Percentiles rank a stretch among this genome's conserved stretches.
These are phyloP conservation scores for Trichocladium uniseriatum DNA, from an alignment of 495 filamentous ascomycete genomes.

Conservation along the genomic window DNA sequence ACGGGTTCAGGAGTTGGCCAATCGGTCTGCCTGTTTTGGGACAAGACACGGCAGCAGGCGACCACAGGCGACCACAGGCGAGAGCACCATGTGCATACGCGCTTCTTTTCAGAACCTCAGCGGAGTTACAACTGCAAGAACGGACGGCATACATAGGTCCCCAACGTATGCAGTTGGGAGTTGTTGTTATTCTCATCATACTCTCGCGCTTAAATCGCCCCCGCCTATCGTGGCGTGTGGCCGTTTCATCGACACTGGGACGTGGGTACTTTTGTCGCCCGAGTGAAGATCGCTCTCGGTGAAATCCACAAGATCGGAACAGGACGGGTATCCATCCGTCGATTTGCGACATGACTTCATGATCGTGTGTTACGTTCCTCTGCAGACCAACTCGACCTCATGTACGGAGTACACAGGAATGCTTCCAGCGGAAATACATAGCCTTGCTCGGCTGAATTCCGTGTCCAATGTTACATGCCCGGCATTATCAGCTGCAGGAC, in stretches of 20 bases:
- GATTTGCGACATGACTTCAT: neutral
- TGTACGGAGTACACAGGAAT: no score
- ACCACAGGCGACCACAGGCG: no score
- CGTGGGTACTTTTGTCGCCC: neutral
- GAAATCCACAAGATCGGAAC: neutral
- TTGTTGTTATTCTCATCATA: no score
- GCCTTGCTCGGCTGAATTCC: conserved; percentile 1
- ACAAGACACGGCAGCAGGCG: neutral
- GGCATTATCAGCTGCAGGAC: neutral
- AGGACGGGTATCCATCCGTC: neutral
- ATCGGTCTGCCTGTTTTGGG: neutral
- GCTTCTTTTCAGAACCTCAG: neutral
- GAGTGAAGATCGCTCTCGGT: neutral
- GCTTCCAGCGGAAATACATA: no score
- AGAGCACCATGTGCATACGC: neutral
- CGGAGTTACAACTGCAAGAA: no score
- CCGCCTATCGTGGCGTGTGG: no score
- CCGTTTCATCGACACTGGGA: conserved; percentile 1
- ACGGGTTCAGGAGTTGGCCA: neutral
- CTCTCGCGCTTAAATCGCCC: no score
- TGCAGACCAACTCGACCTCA: no score
- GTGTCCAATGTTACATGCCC: neutral
- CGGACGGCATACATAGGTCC: no score
- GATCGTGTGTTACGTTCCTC: no score
- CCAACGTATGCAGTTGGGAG: no score